A percentile compares a stretch with the other conserved stretches of the same genome.
These are phyloP conservation scores for Fibroporia radiculosa DNA, from an alignment of 768 basidiomycete species.

Conservation along the genomic window DNA sequence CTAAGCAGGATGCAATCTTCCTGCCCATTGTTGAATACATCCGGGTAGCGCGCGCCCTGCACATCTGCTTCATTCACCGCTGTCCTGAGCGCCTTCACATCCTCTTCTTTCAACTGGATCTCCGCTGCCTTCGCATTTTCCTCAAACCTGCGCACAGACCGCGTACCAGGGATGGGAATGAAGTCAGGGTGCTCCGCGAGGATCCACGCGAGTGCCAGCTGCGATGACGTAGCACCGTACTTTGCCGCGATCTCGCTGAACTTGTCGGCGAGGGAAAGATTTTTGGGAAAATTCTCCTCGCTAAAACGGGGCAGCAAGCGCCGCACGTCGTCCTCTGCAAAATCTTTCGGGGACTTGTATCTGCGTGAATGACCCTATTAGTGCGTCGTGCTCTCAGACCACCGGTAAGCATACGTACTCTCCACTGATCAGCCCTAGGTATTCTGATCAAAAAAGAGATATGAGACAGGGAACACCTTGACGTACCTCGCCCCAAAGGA, in stretches of 20 bases:
- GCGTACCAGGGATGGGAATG: slow-evolving; percentile 8
- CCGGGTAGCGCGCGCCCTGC: neutral
- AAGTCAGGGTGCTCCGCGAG: slow-evolving; percentile 25
- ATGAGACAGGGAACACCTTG: neutral
- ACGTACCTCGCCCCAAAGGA: slow-evolving; percentile 38
- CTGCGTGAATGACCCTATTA: neutral
- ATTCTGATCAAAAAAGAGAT: too few relatives aligned
- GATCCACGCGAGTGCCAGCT: slow-evolving; percentile 27
- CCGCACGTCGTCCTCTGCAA: slow-evolving; percentile 22
- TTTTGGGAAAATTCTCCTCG: slow-evolving; percentile 37
- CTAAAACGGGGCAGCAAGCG: slow-evolving; percentile 20
- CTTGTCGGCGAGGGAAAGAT: slow-evolving; percentile 28
- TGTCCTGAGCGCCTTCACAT: neutral
- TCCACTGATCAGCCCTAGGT: neutral
- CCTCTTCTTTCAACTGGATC: neutral
- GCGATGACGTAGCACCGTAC: slow-evolving; percentile 24
- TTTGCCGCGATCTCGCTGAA: slow-evolving; percentile 26
- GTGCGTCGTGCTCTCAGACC: too few relatives aligned
- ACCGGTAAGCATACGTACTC: neutral
- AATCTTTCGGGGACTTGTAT: slow-evolving; percentile 18
- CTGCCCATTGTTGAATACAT: neutral
- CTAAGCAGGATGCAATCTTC: neutral
- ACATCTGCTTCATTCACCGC: neutral
- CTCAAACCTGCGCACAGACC: neutral
- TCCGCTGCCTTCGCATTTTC: neutral